Conservation (phyloP, 805 yeast species). For the Metschnikowia cubensis region DNA sequence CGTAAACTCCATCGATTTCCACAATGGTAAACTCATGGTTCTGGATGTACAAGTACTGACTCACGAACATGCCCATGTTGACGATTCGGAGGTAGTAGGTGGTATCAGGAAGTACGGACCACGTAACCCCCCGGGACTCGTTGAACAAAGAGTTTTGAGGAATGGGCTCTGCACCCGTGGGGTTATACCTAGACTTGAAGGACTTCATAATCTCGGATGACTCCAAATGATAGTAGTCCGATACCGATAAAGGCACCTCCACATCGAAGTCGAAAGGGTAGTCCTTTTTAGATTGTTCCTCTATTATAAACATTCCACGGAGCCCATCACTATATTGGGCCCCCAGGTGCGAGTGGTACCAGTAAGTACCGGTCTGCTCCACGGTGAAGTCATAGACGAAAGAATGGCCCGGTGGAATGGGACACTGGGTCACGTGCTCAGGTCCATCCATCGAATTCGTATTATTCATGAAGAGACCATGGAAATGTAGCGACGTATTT, state of each 20-base stretch:
- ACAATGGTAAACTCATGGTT: slow-evolving; percentile 40
- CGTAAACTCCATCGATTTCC: slow-evolving; percentile 49
- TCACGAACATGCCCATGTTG: slow-evolving; percentile 69
- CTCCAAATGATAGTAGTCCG: slow-evolving; percentile 63
- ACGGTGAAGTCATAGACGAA: slow-evolving; percentile 36
- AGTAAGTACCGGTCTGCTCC: slow-evolving; percentile 28
- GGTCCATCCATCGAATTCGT: slow-evolving; percentile 44
- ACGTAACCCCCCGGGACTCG: slow-evolving; percentile 55
- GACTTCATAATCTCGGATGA: slow-evolving; percentile 42
- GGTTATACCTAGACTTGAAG: slow-evolving; percentile 64
- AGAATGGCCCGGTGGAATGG: slow-evolving; percentile 37
- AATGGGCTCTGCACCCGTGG: slow-evolving; percentile 82
- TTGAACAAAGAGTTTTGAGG: slow-evolving; percentile 65
- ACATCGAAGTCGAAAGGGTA: slow-evolving; percentile 60
- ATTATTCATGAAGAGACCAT: slow-evolving; percentile 41
- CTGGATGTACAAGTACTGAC: slow-evolving; percentile 48
- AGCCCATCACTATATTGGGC: slow-evolving; percentile 77
- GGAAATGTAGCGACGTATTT: slow-evolving; percentile 43
- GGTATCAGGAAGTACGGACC: slow-evolving; percentile 53
- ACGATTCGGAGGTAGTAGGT: slow-evolving; percentile 63
- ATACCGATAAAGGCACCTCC: slow-evolving; percentile 51
- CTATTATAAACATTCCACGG: slow-evolving; percentile 64
- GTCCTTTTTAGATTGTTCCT: slow-evolving; percentile 40
- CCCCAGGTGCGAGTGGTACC: slow-evolving; percentile 82
- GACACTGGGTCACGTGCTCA: slow-evolving; percentile 45